Evolutionary conservation across 1,284 basidiomycete species (phyloP).

Genomic region (Pseudozyma hubeiensis): DNA sequence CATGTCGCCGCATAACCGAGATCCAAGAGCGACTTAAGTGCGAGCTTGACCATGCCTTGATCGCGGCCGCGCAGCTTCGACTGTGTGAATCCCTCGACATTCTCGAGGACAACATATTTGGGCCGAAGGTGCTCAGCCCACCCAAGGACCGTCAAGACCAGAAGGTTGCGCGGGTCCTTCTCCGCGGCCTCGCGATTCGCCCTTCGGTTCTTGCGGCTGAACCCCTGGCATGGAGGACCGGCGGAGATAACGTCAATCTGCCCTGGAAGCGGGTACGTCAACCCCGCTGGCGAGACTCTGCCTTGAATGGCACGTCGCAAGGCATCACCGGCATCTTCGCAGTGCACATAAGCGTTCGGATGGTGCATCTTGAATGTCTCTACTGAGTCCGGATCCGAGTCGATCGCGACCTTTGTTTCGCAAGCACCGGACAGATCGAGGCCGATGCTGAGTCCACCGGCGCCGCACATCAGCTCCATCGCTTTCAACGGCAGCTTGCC

Average conservation of each 20-base stretch:
- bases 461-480: slow-evolving; percentile 42
- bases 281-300: neutral
- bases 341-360: slow-evolving; percentile 7
- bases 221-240: slow-evolving; percentile 44
- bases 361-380: slow-evolving; percentile 37
- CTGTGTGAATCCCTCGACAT: slow-evolving; percentile 30
- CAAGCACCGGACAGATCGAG: slow-evolving; percentile 35
- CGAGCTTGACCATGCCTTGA: slow-evolving; percentile 29
- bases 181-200: slow-evolving; percentile 18
- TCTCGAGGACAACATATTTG: slow-evolving; percentile 33
- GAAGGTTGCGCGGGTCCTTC: slow-evolving; percentile 29
- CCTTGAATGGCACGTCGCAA: slow-evolving; percentile 10
- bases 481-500: neutral
- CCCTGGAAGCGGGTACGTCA: slow-evolving; percentile 14
- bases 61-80: slow-evolving; percentile 23
- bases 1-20: slow-evolving; percentile 28
- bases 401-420: slow-evolving; percentile 36
- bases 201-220: slow-evolving; percentile 25
- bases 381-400: slow-evolving; percentile 12
- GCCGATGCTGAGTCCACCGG: slow-evolving; percentile 40
- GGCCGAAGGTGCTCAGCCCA: slow-evolving; percentile 39
- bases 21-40: slow-evolving; percentile 14
- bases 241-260: slow-evolving; percentile 33
- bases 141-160: slow-evolving; percentile 27
- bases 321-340: slow-evolving; percentile 29